Base-by-base conservation (phyloP, 139 green algal species). In the Raphidocelis subcapitata region DNA sequence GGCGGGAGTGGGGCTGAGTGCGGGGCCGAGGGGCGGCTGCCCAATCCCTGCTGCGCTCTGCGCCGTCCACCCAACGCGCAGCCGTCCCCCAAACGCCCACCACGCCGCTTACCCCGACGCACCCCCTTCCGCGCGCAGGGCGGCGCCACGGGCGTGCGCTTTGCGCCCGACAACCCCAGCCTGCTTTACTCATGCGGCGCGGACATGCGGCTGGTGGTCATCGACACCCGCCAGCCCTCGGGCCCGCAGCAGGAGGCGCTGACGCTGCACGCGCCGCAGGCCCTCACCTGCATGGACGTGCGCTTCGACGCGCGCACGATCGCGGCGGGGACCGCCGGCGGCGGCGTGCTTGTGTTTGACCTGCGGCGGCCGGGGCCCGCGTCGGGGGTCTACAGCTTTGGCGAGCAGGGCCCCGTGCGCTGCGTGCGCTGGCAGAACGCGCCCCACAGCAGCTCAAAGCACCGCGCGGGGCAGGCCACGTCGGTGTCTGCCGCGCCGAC, bases 271-370 rank as follows among this genome's bases (percentile, higher is more conserved):
- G n/a, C 29, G 3, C 26, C 18, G n/a, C 72, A 67, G 54, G 62
- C 52, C 16, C 62, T 66, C 23, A 62, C 46, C 20, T 36, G 62
- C 28, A 24, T 78, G 54, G 35, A 35, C 33, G 36, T n/a, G 18
- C 49, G 52, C n/a, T 37, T 36, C 32, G 63, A 78, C 21, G 63
- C 49, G 29, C 26, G 28, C 32, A 33, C 60, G n/a, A 14, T 78
- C 20, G 72, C 72, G 16, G 54, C 49, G 26, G 72, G 72, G 28
- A 78, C 65, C 10, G 20, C 31, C 29, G 28, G 33, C 1, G 72
- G 72, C 41, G 24, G 24, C n/a, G 72, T 73, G n/a, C 36, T 57
- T 28, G 65, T 78, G 55, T 62, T 67, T 36, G 72, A 78, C 56
- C 28, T 63, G 61, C 60, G 70, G 28, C 33, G n/a, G 60, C 26